These are phyloP conservation scores for Aspergillus nomiae DNA, from an alignment of 2,329 filamentous ascomycete genomes.

Conservation along the genomic window DNA sequence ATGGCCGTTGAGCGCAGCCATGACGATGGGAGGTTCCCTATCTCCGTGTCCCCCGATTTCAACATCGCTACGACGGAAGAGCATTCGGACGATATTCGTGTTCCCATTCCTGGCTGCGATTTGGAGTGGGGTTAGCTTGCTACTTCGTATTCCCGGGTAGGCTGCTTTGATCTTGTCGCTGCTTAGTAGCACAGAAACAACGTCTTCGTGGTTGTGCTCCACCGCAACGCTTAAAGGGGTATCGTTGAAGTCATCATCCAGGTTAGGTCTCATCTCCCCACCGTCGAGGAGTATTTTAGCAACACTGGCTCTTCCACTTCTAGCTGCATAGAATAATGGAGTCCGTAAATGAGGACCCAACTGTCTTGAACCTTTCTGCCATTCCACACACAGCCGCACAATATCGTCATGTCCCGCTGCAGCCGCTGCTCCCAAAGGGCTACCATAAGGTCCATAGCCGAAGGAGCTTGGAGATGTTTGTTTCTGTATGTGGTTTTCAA, in stretches of 20 bases:
- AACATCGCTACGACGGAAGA: neutral
- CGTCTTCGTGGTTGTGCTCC: neutral
- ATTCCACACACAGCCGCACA: neutral
- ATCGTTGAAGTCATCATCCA: neutral
- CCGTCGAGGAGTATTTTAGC: neutral
- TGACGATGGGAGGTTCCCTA: neutral
- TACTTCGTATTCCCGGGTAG: no score
- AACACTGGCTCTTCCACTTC: neutral
- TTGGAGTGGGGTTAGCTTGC: neutral
- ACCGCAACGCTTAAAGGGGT: neutral
- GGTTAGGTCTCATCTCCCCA: neutral
- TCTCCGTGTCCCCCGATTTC: neutral
- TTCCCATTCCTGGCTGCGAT: neutral
- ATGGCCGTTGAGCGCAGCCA: neutral
- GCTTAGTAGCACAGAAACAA: neutral
- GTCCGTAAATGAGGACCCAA: neutral
- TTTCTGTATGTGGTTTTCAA: neutral
- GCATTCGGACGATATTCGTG: neutral
- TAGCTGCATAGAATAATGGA: neutral
- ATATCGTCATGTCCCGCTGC: constrained; percentile 3
- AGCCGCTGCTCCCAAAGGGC: constrained; percentile 5
- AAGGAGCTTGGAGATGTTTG: neutral
- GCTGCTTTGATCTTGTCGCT: neutral
- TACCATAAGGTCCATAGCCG: constrained; percentile 1
- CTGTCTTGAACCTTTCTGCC: neutral